Evolutionary conservation across 2,329 filamentous ascomycete genomes (phyloP).

Genomic region (Cladosporium sp.): DNA sequence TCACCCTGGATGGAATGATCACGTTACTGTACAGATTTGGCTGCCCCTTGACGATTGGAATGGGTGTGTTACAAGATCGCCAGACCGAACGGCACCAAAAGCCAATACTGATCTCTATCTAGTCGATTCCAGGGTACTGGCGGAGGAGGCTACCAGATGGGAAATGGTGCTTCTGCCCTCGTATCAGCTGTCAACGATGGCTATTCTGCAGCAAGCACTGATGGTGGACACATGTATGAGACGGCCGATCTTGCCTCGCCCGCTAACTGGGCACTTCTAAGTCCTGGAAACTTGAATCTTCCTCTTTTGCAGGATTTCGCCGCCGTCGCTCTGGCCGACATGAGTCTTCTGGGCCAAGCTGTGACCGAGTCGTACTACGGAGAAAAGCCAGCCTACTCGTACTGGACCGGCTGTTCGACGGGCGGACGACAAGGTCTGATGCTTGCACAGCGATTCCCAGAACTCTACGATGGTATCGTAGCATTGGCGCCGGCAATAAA

Average conservation of each 20-base stretch:
- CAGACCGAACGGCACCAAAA: too few relatives aligned
- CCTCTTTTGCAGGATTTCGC: constrained; percentile 33
- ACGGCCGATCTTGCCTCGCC: constrained; percentile 9
- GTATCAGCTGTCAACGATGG: constrained; percentile 22
- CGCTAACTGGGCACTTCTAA: constrained; percentile 23
- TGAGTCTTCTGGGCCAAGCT: constrained; percentile 31
- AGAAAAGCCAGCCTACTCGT: constrained; percentile 30
- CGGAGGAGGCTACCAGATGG: constrained; percentile 32
- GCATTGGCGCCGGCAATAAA: constrained; percentile 39
- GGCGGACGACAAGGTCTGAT: constrained; percentile 37
- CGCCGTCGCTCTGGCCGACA: constrained; percentile 30
- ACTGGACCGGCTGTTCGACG: constrained; percentile 36
- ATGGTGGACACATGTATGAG: constrained; percentile 12
- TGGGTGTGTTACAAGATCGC: constrained; percentile 18
- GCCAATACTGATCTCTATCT: not conserved
- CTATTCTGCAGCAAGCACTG: constrained; percentile 15
- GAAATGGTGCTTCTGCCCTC: constrained; percentile 10
- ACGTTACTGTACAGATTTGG: constrained; percentile 28
- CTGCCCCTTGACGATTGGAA: constrained; percentile 32
- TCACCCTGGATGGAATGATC: constrained; percentile 6
- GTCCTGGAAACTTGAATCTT: constrained; percentile 32
- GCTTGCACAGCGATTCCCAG: constrained; percentile 36
- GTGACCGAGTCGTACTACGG: constrained; percentile 32
- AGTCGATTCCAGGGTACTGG: constrained; percentile 32
- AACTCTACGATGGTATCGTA: constrained; percentile 38